These are phyloP conservation scores for Rosa multiflora DNA, from an alignment of 306 rosid species.

Conservation along the genomic window DNA sequence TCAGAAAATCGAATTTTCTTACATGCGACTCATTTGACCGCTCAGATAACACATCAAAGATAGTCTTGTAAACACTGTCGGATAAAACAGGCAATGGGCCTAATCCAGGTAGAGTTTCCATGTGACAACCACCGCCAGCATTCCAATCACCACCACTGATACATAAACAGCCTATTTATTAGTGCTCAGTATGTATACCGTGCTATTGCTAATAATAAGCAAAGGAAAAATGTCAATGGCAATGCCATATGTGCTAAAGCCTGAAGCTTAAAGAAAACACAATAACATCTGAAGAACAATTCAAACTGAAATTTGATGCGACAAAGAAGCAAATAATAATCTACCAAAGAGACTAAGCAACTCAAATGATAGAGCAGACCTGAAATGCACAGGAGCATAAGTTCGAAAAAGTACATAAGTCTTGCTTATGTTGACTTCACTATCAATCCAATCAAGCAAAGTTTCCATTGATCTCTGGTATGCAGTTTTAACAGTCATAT, in stretches of 20 bases:
- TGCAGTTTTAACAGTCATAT: constrained; percentile 65
- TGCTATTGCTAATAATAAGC: neutral
- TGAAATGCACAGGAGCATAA: constrained; percentile 87
- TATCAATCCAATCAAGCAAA: constrained; percentile 55
- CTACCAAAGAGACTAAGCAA: neutral
- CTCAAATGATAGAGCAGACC: constrained; percentile 37
- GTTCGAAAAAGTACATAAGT: constrained; percentile 80
- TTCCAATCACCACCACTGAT: constrained; percentile 89
- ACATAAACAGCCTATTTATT: constrained; percentile 24
- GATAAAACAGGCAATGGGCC: constrained; percentile 35
- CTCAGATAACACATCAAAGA: constrained; percentile 48
- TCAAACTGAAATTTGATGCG: neutral
- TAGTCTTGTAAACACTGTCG: constrained; percentile 40
- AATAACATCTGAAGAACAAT: neutral
- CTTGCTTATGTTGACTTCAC: constrained; percentile 64
- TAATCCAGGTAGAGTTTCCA: constrained; percentile 69
- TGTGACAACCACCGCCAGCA: constrained; percentile 83
- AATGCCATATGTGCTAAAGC: neutral
- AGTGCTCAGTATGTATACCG: constrained; percentile 17
- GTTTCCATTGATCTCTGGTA: constrained; percentile 67
- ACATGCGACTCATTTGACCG: constrained; percentile 33
- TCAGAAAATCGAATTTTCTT: constrained; percentile 56
- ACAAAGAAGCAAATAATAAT: constrained; percentile 12
- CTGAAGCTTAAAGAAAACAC: too few species aligned
- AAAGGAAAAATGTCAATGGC: neutral